Base-by-base conservation (phyloP, 2,329 filamentous ascomycete genomes). In the Ceratocystis ficicola region DNA sequence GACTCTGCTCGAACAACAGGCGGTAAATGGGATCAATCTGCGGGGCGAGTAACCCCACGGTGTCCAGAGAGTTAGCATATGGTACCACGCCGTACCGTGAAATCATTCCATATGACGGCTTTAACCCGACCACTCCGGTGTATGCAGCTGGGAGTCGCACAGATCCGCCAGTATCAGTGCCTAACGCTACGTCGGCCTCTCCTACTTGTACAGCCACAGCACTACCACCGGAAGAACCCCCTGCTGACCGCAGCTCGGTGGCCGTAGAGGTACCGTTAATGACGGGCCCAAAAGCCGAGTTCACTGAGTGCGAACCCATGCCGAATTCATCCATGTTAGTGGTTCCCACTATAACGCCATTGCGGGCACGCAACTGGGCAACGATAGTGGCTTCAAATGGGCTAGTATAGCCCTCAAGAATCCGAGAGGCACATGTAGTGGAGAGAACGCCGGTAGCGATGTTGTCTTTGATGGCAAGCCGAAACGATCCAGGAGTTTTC, bases 261-360 rank as follows among this genome's bases (percentile, higher is more conserved):
- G 72, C 68, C 0, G 72, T 76, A n/a, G 64, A 67, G 64, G 77
- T 74, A 6, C 76, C 77, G 68, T 82, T 85, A 64, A 74, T 77
- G 3, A 93, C 88, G 0, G 83, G 73, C 1, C 88, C 89, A 70
- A 86, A 84, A 65, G 79, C 76, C 0, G 90, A 91, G 71, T 86
- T 85, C 63, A 77, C 77, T 1, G 90, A 92, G 71, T 96, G 87
- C 7, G 90, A 95, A 1, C 91, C 91, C 92, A 96, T 96, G 32
- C 92, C 91, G 73, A 96, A 96, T 73, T 95, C 94, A 76, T 97
- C 94, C 79, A 97, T 85, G 73, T 95, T 96, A 1, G 90, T 92
- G 75, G 96, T 96, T 5, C 87, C 88, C 1, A 86, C 80, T 1
- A 93, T 74, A 5, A 81, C 74, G 5, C 84, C 85, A 52, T 87